These are phyloP conservation scores for Lepidium campestre DNA, from an alignment of 441 rosid genomes.

Conservation along the genomic window DNA sequence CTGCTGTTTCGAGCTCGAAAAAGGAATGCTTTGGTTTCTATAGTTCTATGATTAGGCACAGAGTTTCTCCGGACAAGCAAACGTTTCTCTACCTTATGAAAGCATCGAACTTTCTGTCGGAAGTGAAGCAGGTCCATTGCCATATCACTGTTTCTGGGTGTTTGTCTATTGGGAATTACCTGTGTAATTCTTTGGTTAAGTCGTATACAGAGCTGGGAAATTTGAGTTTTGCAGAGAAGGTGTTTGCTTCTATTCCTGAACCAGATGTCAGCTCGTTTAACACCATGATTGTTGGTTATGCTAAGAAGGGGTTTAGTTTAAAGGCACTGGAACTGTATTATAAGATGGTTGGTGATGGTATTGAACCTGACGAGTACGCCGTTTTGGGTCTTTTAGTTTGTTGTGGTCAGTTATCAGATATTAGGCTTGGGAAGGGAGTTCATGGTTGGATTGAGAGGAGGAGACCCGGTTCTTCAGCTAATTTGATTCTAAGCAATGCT, in stretches of 20 bases:
- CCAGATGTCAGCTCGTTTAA: constrained; percentile 43
- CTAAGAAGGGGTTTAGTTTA: constrained; percentile 38
- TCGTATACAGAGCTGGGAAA: constrained; percentile 33
- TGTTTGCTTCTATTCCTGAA: constrained; percentile 32
- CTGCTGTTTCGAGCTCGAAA: constrained; percentile 26
- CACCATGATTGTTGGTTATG: constrained; percentile 38
- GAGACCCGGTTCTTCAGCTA: constrained; percentile 21
- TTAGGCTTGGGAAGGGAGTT: constrained; percentile 39
- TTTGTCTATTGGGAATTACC: constrained; percentile 25
- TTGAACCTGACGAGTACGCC: constrained; percentile 44
- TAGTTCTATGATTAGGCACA: constrained; percentile 35
- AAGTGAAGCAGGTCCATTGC: constrained; percentile 48
- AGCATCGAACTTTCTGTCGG: constrained; percentile 21
- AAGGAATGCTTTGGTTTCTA: constrained; percentile 30
- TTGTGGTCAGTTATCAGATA: constrained; percentile 37
- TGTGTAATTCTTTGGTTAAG: constrained; percentile 31
- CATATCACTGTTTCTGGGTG: constrained; percentile 40
- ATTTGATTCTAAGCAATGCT: constrained; percentile 46
- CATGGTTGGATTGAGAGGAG: constrained; percentile 53
- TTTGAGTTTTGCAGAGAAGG: constrained; percentile 30
- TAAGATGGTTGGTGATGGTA: constrained; percentile 33
- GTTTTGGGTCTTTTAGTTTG: constrained; percentile 38
- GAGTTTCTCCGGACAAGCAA: constrained; percentile 40
- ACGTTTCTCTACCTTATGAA: constrained; percentile 38
- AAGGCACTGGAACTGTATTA: constrained; percentile 38